phyloP scores from a whole-genome alignment of 768 basidiomycete species.

The Pleurotus eryngii region DNA sequence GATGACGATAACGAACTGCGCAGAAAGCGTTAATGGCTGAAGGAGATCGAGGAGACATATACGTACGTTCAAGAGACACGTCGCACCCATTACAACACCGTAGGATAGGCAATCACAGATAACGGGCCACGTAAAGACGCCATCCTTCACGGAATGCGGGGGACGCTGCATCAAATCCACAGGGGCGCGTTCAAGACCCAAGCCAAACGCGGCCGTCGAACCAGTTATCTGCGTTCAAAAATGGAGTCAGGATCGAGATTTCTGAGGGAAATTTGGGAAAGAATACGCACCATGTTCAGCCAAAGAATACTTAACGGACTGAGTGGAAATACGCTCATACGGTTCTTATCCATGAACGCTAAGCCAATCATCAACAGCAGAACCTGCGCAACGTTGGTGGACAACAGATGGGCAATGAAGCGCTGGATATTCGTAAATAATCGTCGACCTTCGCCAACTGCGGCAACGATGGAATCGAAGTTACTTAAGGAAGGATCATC shows the following conservation, averaged over 20 bases:
- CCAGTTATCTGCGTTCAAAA: slow-evolving; percentile 28
- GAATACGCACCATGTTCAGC: slow-evolving; percentile 43
- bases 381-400: slow-evolving; percentile 54
- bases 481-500: slow-evolving; percentile 26
- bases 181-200: slow-evolving; percentile 50
- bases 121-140: slow-evolving; percentile 36
- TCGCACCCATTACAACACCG: slow-evolving; percentile 34
- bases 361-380: slow-evolving; percentile 53
- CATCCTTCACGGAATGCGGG: slow-evolving; percentile 35
- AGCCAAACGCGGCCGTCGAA: slow-evolving; percentile 52
- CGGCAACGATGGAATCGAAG: slow-evolving; percentile 59
- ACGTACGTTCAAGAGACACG: slow-evolving; percentile 29
- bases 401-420: slow-evolving; percentile 52
- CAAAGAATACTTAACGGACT: slow-evolving; percentile 50
- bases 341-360: slow-evolving; percentile 47
- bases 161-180: slow-evolving; percentile 46
- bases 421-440: slow-evolving; percentile 55
- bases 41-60: neutral
- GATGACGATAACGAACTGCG: slow-evolving; percentile 34
- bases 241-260: neutral
- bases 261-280: neutral
- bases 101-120: slow-evolving; percentile 35
- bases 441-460: slow-evolving; percentile 55
- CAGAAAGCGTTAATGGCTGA: neutral
- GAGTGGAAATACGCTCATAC: slow-evolving; percentile 52